Percentiles rank a stretch among this genome's conserved stretches.
Conservation (phyloP, 345 rosid species). For the Aquilaria sinensis region DNA sequence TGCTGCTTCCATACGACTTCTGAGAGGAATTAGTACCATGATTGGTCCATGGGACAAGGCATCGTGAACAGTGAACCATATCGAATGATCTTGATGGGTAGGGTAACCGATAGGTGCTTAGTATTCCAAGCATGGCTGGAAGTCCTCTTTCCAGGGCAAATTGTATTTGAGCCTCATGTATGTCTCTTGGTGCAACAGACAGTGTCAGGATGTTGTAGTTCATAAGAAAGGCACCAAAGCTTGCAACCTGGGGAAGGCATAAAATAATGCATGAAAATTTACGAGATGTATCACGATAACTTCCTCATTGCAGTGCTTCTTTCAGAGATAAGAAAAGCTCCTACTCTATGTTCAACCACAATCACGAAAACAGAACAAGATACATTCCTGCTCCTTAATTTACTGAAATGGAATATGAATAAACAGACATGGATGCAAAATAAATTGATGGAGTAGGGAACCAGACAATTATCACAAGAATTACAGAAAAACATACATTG, state of each 20-base stretch:
- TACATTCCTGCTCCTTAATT: no score
- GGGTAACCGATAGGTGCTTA: constrained; percentile 51
- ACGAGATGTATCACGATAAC: no score
- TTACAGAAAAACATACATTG: no score
- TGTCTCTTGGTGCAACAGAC: constrained; percentile 76
- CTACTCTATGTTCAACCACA: no score
- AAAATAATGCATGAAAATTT: not conserved
- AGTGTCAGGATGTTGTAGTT: constrained; percentile 51
- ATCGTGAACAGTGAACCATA: constrained; percentile 74
- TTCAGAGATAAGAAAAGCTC: no score
- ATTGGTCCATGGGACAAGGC: constrained; percentile 55
- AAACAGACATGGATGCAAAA: no score
- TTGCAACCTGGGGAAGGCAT: constrained; percentile 52
- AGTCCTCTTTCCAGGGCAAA: constrained; percentile 63
- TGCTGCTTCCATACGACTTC: no score
- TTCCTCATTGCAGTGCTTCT: no score
- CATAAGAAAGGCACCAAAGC: constrained; percentile 57
- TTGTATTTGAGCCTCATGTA: constrained; percentile 65
- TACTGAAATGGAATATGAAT: no score
- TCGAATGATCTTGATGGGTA: constrained; percentile 66
- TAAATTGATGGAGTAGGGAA: no score
- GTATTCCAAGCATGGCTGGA: constrained; percentile 62
- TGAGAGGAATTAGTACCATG: constrained; percentile 29
- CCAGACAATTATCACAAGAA: no score
- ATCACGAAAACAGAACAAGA: no score